Percentiles rank a stretch among this genome's conserved stretches.
Conservation (phyloP, 257 asterid species). For the Plectranthus barbatus region DNA sequence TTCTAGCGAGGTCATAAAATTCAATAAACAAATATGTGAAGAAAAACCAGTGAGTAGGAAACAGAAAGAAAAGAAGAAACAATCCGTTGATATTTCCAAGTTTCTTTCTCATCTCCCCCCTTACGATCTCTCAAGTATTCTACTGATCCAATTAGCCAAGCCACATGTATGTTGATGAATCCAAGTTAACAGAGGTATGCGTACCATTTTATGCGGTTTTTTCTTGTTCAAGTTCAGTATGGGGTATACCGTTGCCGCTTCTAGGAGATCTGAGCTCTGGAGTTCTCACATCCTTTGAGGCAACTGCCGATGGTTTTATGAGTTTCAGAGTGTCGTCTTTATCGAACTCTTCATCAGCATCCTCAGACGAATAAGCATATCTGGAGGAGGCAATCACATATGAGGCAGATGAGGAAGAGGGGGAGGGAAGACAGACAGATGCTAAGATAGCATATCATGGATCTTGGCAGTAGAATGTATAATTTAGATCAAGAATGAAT, state of each 20-base stretch:
- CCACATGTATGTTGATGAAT: neutral
- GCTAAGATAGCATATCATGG: neutral
- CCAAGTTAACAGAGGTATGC: slow-evolving; percentile 5
- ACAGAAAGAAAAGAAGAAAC: slow-evolving; percentile 2
- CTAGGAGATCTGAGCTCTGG: slow-evolving; percentile 34
- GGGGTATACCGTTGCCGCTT: slow-evolving; percentile 27
- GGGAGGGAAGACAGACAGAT: neutral
- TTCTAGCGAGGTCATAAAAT: slow-evolving; percentile 15
- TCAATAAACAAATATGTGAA: slow-evolving; percentile 25
- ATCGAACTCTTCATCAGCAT: slow-evolving; percentile 73
- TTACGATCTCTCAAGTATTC: too few species aligned
- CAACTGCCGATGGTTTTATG: slow-evolving; percentile 63
- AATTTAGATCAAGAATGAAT: neutral
- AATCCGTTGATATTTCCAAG: slow-evolving; percentile 2
- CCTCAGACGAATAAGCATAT: slow-evolving; percentile 89
- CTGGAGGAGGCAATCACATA: slow-evolving; percentile 23
- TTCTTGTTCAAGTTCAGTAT: slow-evolving; percentile 46
- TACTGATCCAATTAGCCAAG: neutral
- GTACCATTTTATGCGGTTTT: slow-evolving; percentile 53
- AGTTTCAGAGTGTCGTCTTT: slow-evolving; percentile 64
- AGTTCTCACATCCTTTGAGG: slow-evolving; percentile 47
- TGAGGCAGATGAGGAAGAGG: neutral
- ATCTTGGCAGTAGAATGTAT: too few species aligned
- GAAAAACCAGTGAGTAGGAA: neutral
- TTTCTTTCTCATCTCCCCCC: too few species aligned